Percentiles rank a stretch among this genome's conserved stretches.
Conservation (phyloP, 208 protist genomes). For the Wallacemonas sp. region DNA sequence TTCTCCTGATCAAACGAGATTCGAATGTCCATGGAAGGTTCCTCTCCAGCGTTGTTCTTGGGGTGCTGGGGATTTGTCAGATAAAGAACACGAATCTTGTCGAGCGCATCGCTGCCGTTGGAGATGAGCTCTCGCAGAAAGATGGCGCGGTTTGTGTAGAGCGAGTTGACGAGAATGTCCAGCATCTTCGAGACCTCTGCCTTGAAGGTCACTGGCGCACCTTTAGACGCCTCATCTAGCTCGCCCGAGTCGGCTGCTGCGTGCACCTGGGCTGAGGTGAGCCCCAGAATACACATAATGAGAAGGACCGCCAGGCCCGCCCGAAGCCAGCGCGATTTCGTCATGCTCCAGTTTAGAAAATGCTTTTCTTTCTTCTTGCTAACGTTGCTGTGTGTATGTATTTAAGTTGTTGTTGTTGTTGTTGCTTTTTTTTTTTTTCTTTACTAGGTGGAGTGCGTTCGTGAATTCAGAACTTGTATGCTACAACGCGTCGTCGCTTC, state of each 20-base stretch:
- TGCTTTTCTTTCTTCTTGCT: constrained; percentile 3
- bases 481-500: too few relatives aligned
- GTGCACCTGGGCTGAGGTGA: not conserved
- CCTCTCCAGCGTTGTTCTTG: constrained; percentile 62
- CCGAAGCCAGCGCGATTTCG: constrained; percentile 18
- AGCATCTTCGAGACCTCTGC: constrained; percentile 98
- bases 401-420: constrained; percentile 1
- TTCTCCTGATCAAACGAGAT: constrained; percentile 87
- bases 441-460: too few relatives aligned
- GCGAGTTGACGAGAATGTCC: constrained; percentile 98
- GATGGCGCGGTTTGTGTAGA: constrained; percentile 99
- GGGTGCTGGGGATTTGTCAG: constrained; percentile 94
- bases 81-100: constrained; percentile 99
- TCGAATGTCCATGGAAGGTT: constrained; percentile 90
- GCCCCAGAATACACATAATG: constrained; percentile 32
- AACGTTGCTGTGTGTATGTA: not conserved
- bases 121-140: constrained; percentile 99
- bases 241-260: constrained; percentile 1
- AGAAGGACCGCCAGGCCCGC: constrained; percentile 39
- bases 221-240: constrained; percentile 20
- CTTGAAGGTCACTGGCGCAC: constrained; percentile 90
- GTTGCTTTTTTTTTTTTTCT: too few relatives aligned
- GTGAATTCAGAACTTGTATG: too few relatives aligned
- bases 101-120: constrained; percentile 99
- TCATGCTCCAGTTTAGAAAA: constrained; percentile 12